Conservation (phyloP, 2,329 filamentous ascomycete genomes). For the Lachnellula suecica region DNA sequence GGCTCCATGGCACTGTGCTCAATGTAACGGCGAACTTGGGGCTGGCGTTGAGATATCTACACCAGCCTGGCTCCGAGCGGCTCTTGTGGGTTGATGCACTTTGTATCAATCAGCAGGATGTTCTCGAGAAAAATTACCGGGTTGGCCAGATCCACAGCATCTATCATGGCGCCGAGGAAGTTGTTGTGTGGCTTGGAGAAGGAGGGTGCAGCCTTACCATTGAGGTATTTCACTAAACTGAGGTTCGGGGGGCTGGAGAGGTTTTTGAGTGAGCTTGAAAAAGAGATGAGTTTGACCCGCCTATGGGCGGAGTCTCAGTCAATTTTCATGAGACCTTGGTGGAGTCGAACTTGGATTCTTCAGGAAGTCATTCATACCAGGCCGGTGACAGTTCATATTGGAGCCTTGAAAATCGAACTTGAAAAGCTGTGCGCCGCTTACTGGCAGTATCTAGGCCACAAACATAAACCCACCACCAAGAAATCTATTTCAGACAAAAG, state of each 20-base stretch:
- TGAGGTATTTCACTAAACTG: no score
- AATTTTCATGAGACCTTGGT: slow-evolving; percentile 2
- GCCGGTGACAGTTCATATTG: neutral
- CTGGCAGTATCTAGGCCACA: neutral
- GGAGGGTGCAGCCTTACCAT: neutral
- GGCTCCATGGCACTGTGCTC: neutral
- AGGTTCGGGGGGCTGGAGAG: no score
- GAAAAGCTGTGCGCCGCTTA: neutral
- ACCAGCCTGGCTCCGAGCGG: neutral
- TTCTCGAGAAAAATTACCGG: slow-evolving; percentile 1
- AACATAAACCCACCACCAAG: neutral
- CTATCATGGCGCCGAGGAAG: neutral
- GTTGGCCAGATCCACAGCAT: slow-evolving; percentile 2
- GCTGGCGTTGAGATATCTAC: slow-evolving; percentile 3
- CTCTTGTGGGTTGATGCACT: slow-evolving; percentile 12
- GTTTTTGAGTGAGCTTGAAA: no score
- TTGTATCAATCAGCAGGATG: slow-evolving; percentile 9
- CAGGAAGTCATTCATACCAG: slow-evolving; percentile 1
- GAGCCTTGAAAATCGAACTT: neutral
- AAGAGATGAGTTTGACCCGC: no score
- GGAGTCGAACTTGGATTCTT: slow-evolving; percentile 1
- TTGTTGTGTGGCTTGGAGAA: slow-evolving; percentile 7
- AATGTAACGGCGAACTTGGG: slow-evolving; percentile 4
- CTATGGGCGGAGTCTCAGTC: no score
- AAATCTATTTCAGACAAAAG: neutral